These are phyloP conservation scores for Penicillium canescens DNA, from an alignment of 495 filamentous ascomycete species.

Conservation along the genomic window DNA sequence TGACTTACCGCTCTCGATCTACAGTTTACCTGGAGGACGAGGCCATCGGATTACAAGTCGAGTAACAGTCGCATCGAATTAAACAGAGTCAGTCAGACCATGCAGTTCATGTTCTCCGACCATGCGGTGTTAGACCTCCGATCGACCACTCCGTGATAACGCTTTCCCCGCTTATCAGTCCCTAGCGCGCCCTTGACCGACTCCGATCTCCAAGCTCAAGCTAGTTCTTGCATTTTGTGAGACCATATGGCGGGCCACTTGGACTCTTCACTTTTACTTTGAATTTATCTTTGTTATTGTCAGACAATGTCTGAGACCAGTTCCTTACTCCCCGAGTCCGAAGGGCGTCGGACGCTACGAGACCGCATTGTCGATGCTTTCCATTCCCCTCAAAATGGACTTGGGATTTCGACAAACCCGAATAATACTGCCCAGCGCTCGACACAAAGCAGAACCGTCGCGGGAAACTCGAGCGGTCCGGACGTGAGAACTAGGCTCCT, in stretches of 20 bases:
- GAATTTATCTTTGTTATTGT: background rate
- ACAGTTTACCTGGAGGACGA: too few species aligned
- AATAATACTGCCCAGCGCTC: background rate
- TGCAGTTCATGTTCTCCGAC: too few species aligned
- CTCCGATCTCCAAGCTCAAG: background rate
- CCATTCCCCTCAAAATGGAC: conserved; percentile 18
- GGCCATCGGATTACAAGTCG: too few species aligned
- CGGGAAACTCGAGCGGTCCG: conserved; percentile 20
- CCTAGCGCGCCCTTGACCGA: conserved; percentile 21
- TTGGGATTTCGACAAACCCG: background rate
- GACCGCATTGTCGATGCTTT: conserved; percentile 41
- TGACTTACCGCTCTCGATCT: conserved; percentile 32
- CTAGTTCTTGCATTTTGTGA: background rate
- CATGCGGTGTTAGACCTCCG: background rate
- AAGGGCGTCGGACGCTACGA: conserved; percentile 32
- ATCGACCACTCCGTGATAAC: conserved; percentile 2
- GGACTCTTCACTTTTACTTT: background rate
- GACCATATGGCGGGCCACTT: conserved; percentile 2
- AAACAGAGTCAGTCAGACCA: background rate
- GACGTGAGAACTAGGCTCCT: conserved; percentile 38
- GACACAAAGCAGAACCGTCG: conserved; percentile 1
- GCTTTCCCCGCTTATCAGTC: conserved; percentile 8
- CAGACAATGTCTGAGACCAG: conserved; percentile 32
- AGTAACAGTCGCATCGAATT: conserved; percentile 1
- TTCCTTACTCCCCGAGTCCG: conserved; percentile 19